Evolutionary conservation across 2,329 filamentous ascomycete genomes (phyloP), one percentile per base, ranked within the genome.

Genomic region (Fusarium sp.): DNA sequence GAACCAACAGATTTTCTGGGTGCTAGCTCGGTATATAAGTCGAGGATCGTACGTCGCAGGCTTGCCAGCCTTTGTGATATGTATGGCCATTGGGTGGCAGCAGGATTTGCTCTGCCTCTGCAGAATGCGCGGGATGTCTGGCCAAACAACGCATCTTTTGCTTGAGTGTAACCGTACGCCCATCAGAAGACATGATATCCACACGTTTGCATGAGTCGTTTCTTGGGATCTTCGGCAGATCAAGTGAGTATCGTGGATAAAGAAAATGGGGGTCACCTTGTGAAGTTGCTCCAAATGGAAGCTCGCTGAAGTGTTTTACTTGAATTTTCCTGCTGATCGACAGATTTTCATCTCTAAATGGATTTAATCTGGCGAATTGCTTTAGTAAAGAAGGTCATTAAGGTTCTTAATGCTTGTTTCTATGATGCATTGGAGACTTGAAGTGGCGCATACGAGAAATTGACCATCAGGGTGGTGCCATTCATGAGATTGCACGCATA

Each of bases 401-500:
- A 42, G 45, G 45, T 39, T 41, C 15, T 47, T 26, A 2, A n/a
- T 45, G 14, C 15, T 52, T 36, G 57, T 28, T 41, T 65, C 3
- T 17, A 56, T 20, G 24, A 41, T 32, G 22, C 30, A 41, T 38
- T 22, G 5, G 14, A 32, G 14, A 17, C 24, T 32, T n/a, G 8
- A 38, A 15, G 36, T 58, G 52, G 41, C 38, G 38, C 28, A 10
- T 54, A 41, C 14, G 32, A 36, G 34, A 36, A 30, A 28, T 36
- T 54, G 26, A 26, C 71, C 62, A 74, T 74, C 71, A 74, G 54
- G 71, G 71, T 74, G 38, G 20, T 24, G 28, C 20, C 18, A 66
- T 39, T 38, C 12, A 50, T 58, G 36, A 30, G 30, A 47, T 30
- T 11, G 26, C 24, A 45, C 34, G 51, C 17, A 55, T 39, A 20